Base-by-base conservation (phyloP, 2,329 filamentous ascomycete genomes). In the Calonectria honghensis region DNA sequence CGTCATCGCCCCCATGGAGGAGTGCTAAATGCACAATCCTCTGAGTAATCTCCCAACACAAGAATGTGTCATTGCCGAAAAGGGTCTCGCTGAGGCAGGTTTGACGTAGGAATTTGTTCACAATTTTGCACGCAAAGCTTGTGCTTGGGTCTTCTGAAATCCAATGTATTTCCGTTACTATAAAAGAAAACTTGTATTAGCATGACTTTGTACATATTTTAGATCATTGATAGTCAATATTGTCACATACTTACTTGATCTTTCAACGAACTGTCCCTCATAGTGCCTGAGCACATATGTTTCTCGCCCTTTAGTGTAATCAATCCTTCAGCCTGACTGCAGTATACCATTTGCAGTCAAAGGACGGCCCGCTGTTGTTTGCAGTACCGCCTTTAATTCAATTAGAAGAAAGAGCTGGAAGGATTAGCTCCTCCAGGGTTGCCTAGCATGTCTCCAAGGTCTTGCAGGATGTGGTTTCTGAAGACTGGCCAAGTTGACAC, bases 171-270 rank as follows among this genome's bases (percentile, higher is more conserved):
- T 16, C n/a, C 13, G 14, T 61, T 39, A 3, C 57, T 61, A 61
- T 61, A 11, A 59, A 37, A 61, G 6, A 61, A n/a, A 27, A 2
- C n/a, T 18, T 39, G 35, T 61, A 61, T 61, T 61, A 61, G 57
- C 32, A 61, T 39, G 16, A 24, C 27, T 37, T 37, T 61, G 57
- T 61, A 61, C 37, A 61, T 61, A 61, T 11, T 61, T 39, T 61
- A 61, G 57, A 61, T 37, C 16, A 27, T n/a, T 59, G 39, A 37
- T 37, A 61, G 57, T 61, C 35, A 61, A 61, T 39, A 61, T 5
- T 39, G 6, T 39, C n/a, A 61, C 13, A 3, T 18, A 61, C 57
- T 61, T 13, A 39, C 29, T 39, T 39, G 35, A 18, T 24, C 11
- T 37, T 24, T 61, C 35, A 24, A 39, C 32, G 27, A 11, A 32